These are phyloP conservation scores for Cryphonectria carpinicola DNA, from an alignment of 2,329 filamentous ascomycete species.

Conservation along the genomic window DNA sequence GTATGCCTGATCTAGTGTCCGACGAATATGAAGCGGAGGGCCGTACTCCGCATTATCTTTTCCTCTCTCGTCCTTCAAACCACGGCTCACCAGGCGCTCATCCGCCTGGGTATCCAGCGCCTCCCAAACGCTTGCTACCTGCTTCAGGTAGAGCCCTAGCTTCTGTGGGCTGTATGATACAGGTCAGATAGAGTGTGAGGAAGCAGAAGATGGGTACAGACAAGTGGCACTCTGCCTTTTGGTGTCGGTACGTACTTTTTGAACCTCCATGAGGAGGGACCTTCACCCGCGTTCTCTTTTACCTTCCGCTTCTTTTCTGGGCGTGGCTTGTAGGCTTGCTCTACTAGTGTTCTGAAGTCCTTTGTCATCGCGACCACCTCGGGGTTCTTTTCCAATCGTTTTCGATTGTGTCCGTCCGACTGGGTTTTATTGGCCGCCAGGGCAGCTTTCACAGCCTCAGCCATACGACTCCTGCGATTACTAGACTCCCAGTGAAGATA, in stretches of 20 bases:
- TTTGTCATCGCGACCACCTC: neutral
- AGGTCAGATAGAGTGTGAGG: neutral
- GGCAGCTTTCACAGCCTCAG: neutral
- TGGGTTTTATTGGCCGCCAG: neutral
- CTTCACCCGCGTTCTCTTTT: neutral
- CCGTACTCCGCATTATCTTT: neutral
- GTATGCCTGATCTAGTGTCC: conserved; percentile 23
- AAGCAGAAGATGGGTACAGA: neutral
- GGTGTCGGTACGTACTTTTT: neutral
- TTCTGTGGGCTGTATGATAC: neutral
- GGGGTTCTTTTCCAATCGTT: neutral
- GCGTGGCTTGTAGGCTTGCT: neutral
- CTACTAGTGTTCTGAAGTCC: neutral
- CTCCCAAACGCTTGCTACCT: conserved; percentile 14
- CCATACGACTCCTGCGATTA: conserved; percentile 1
- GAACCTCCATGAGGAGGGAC: neutral
- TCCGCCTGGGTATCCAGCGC: conserved; percentile 19
- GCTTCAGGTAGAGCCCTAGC: conserved; percentile 11
- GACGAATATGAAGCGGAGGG: conserved; percentile 11
- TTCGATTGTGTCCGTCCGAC: neutral
- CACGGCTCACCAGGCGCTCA: neutral
- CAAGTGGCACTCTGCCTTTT: neutral
- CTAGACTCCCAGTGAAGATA: conserved; percentile 24
- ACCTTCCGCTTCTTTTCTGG: neutral
- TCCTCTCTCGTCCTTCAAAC: neutral